Percentiles rank a stretch among this genome's conserved stretches.
Conservation (phyloP, 805 yeast genomes). For the Nakazawaea sp. region DNA sequence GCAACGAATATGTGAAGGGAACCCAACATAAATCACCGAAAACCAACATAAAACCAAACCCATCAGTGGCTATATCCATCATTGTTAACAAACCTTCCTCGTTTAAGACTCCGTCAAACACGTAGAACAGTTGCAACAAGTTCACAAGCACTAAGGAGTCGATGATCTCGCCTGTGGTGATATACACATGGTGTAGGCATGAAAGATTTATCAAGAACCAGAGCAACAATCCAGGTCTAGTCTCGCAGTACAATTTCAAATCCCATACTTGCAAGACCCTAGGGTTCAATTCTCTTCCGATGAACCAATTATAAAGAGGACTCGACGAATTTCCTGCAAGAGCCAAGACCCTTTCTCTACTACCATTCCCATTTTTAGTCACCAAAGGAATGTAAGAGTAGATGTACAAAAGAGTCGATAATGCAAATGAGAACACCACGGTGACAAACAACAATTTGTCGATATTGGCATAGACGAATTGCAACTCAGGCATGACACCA, state of each 20-base stretch:
- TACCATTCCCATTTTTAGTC: conserved; percentile 41
- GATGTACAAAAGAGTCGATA: conserved; percentile 62
- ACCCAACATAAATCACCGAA: conserved; percentile 92
- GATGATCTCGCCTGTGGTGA: conserved; percentile 46
- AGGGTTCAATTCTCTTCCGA: conserved; percentile 95
- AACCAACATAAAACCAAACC: conserved; percentile 93
- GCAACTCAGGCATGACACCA: conserved; percentile 71
- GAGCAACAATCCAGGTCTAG: conserved; percentile 87
- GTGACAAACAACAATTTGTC: conserved; percentile 59
- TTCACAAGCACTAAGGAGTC: conserved; percentile 71
- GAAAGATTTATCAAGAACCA: conserved; percentile 79
- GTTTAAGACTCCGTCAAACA: conserved; percentile 86
- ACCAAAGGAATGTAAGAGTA: conserved; percentile 58
- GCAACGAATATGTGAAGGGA: conserved; percentile 87
- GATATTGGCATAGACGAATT: conserved; percentile 63
- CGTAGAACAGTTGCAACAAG: conserved; percentile 69
- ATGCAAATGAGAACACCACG: conserved; percentile 51
- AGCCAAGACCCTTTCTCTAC: conserved; percentile 69
- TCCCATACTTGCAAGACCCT: conserved; percentile 72
- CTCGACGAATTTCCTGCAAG: conserved; percentile 82
- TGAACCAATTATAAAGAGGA: conserved; percentile 84
- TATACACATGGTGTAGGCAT: conserved; percentile 76
- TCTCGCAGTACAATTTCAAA: conserved; percentile 85
- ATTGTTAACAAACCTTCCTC: conserved; percentile 86
- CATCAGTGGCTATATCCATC: conserved; percentile 96